Evolutionary conservation across 805 yeast genomes (phyloP), one percentile per base, ranked within the genome.

Genomic region (Wickerhamomyces pijperi): DNA sequence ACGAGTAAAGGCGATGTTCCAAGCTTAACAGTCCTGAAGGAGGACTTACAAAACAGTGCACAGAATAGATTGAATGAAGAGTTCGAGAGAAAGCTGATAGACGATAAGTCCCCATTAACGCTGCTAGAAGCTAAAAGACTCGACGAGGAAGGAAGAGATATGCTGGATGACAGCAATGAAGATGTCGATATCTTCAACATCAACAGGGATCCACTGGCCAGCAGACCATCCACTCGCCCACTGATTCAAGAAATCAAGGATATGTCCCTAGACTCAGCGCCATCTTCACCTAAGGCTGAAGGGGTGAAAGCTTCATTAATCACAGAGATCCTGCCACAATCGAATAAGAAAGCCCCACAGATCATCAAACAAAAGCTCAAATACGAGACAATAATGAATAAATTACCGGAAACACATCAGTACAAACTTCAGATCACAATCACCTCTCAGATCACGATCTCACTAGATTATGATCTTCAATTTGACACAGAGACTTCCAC

Each of bases 1-100:
- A 55, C 66, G 11, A 60, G 70, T 37, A 87, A 87, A 60, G 95
- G 95, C 1, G 66, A 59, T 25, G 65, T 75, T 3, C 64, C 71
- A 4, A 49, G 53, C 11, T 65, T 78, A 1, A 67, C 61, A 28
- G 62, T 72, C 16, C 50, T 69, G 16, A 60, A 63, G 32, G 54
- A 63, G 7, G 82, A 76, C 29, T 42, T 75, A 28, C 5, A 9
- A 8, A 4, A 4, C 5, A 25, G 29, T 12, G 55, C 58, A 6
- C 54, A 54, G 6, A 53, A 57, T 33, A 63, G 61, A 13, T 50
- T 70, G 19, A 64, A 65, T 39, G 56, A 61, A 28, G 61, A 61
- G 23, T 50, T 61, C 11, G 49, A 48, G 44, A 38, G 55, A 43
- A 47, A 54, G 40, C 45, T 61, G 42, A 47, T 62, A 53, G 35